Evolutionary conservation across 495 filamentous ascomycete species (phyloP).

Genomic region (Penicillium manginii): DNA sequence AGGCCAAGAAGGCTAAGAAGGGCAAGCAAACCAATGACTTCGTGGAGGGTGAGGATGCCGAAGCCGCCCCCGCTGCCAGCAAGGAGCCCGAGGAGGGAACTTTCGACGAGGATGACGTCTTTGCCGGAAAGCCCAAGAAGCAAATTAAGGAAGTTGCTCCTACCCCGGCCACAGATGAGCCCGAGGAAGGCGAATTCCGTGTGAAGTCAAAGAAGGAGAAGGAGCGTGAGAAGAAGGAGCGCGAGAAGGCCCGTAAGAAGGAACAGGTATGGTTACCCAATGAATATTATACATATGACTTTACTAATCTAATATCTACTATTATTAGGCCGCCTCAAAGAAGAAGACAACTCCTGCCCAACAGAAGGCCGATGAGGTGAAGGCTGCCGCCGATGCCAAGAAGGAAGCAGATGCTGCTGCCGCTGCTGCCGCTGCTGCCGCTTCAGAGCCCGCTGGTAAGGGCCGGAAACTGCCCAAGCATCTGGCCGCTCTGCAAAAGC

Average conservation of each 20-base stretch:
- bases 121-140: conserved; percentile 70
- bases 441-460: conserved; percentile 65
- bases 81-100: conserved; percentile 85
- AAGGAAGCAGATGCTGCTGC: conserved; percentile 37
- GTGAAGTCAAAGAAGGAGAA: conserved; percentile 95
- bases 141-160: conserved; percentile 51
- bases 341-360: conserved; percentile 51
- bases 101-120: conserved; percentile 81
- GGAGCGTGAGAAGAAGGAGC: conserved; percentile 92
- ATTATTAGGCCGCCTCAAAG: conserved; percentile 63
- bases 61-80: conserved; percentile 57
- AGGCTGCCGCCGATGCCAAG: conserved; percentile 50
- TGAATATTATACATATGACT: neutral
- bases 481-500: conserved; percentile 81
- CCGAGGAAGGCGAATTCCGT: conserved; percentile 63
- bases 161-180: conserved; percentile 50
- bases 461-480: conserved; percentile 90
- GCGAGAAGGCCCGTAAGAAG: conserved; percentile 92
- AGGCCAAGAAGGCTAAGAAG: conserved; percentile 92
- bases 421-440: conserved; percentile 46
- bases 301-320: neutral
- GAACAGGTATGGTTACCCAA: conserved; percentile 61
- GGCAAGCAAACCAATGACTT: conserved; percentile 72
- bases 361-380: conserved; percentile 34
- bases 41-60: conserved; percentile 70